Conservation (phyloP, 306 rosid genomes). For the Medicago lupulina region DNA sequence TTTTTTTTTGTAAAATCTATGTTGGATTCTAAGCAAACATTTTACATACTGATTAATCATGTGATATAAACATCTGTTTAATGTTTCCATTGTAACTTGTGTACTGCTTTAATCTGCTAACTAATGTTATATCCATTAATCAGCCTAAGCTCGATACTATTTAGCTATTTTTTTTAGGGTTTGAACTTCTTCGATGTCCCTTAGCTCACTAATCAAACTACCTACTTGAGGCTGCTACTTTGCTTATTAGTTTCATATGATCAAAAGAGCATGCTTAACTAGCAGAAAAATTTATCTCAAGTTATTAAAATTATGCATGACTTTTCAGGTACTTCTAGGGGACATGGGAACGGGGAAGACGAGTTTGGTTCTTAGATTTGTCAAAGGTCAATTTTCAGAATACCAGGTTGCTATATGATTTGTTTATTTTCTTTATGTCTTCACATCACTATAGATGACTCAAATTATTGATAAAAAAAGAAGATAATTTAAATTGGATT, state of each 20-base stretch:
- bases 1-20: background rate
- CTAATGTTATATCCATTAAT: constrained; percentile 1
- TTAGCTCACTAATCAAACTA: background rate
- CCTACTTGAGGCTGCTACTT: background rate
- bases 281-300: background rate
- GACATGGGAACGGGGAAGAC: constrained; percentile 95
- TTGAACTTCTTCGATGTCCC: background rate
- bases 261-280: constrained; percentile 6
- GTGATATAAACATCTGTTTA: background rate
- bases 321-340: constrained; percentile 78
- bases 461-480: no score
- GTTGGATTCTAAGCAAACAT: background rate
- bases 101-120: background rate
- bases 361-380: constrained; percentile 85
- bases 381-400: constrained; percentile 83
- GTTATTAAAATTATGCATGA: constrained; percentile 5
- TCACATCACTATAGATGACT: background rate
- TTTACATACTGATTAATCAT: background rate
- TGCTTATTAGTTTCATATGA: background rate
- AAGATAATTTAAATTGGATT: constrained; percentile 2
- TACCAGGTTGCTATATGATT: constrained; percentile 62
- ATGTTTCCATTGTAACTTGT: background rate
- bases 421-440: background rate
- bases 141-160: background rate
- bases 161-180: background rate